Base-by-base conservation (phyloP, 768 basidiomycete genomes). In the Pisolithus marmoratus region DNA sequence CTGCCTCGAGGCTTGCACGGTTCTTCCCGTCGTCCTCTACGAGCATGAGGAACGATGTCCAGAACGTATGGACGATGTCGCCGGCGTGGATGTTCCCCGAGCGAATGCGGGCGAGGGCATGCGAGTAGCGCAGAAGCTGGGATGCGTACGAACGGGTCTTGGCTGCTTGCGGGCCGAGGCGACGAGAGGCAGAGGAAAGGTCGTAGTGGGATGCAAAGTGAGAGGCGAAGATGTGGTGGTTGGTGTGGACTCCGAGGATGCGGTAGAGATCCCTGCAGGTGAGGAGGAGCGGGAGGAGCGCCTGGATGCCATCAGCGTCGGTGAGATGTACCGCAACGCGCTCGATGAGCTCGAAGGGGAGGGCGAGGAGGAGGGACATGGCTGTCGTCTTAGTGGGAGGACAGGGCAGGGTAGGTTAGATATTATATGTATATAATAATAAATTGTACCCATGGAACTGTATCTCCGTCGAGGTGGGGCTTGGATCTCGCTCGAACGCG, bases 1-100 rank as follows among this genome's bases (percentile, higher is more conserved):
- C 84, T 22, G 66, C 70, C 51, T 77, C 70, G 45, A 87, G 77
- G 65, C 82, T 82, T 4, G 58, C 67, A 34, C 72, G 71, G 62
- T 88, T 88, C 61, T 75, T 76, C 31, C 83, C 84, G 64, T 87
- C 85, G 66, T 84, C 81, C 55, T 87, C 85, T 4, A 78, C 66
- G 63, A 84, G 63, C 73, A 88, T 77, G 40, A 84, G 58, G 48
- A 76, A 80, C 5, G 73, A 72, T 0, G 65, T 67, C 67, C 76
- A 78, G 20, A 88, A 71, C 1, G 68, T 59, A 0, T 65, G 57
- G 12, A 63, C 57, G 52, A 71, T 20, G 34, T 51, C 34, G 22
- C 49, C 24, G 14, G 78, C 72, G 20, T 67, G 54, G 40, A 74
- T 58, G 50, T 76, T 56, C 24, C 61, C 56, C 1, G 55, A 43